phyloP scores from a whole-genome alignment of 495 filamentous ascomycete species.

The Penicillium soppii region DNA sequence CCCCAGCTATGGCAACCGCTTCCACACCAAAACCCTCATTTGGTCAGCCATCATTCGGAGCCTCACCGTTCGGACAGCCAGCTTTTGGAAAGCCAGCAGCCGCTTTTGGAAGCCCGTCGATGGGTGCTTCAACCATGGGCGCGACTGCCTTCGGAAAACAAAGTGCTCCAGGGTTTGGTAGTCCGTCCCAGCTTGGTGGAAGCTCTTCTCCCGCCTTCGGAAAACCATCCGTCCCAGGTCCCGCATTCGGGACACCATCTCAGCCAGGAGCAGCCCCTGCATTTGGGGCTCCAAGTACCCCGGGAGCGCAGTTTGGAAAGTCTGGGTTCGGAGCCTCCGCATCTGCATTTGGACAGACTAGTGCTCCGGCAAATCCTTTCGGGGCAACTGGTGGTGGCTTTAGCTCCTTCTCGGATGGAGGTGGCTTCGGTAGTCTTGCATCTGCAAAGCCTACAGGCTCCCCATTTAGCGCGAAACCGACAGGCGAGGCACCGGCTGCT shows the following conservation, averaged over 20 bases:
- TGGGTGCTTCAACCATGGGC: conserved; percentile 32
- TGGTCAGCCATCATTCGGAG: conserved; percentile 42
- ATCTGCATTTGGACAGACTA: conserved; percentile 43
- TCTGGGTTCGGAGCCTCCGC: conserved; percentile 50
- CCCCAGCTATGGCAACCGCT: conserved; percentile 7
- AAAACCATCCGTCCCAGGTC: conserved; percentile 38
- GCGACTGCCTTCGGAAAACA: conserved; percentile 39
- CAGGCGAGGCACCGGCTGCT: neutral
- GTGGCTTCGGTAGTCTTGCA: conserved; percentile 37
- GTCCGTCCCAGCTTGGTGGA: conserved; percentile 25
- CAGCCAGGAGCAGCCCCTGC: conserved; percentile 19
- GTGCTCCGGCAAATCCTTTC: conserved; percentile 32
- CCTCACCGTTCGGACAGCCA: conserved; percentile 35
- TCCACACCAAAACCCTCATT: conserved; percentile 35
- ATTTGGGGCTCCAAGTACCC: conserved; percentile 30
- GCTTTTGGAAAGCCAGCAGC: conserved; percentile 31
- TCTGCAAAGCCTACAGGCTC: conserved; percentile 29
- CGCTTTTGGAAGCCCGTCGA: conserved; percentile 41
- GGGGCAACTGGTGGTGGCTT: conserved; percentile 36
- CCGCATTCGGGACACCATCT: conserved; percentile 32
- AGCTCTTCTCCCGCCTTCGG: conserved; percentile 47
- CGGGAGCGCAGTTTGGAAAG: conserved; percentile 34
- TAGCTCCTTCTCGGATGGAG: conserved; percentile 29
- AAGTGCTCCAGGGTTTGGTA: conserved; percentile 22
- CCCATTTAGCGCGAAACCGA: conserved; percentile 22